Conservation (phyloP, 441 rosid genomes). For the Pelargonium fulgidum region DNA sequence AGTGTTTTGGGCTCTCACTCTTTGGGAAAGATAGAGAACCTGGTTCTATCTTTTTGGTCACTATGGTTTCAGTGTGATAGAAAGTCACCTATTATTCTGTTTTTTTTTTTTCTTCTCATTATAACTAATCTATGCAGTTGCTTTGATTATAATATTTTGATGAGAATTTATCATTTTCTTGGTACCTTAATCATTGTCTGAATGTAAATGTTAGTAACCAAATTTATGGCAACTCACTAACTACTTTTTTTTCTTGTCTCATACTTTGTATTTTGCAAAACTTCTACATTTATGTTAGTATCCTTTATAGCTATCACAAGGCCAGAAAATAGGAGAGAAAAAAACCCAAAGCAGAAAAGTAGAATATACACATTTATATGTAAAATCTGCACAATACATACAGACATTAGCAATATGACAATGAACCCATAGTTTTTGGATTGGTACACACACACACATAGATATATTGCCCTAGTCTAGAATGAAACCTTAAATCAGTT, state of each 20-base stretch:
- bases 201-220: neutral
- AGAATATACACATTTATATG: slow-evolving; percentile 7
- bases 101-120: neutral
- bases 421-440: neutral
- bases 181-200: neutral
- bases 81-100: slow-evolving; percentile 25
- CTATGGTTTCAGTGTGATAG: neutral
- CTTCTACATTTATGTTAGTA: neutral
- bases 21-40: slow-evolving; percentile 28
- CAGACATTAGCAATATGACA: slow-evolving; percentile 8
- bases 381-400: neutral
- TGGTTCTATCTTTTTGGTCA: slow-evolving; percentile 26
- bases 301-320: neutral
- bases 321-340: neutral
- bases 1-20: slow-evolving; percentile 22
- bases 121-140: neutral
- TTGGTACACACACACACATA: neutral
- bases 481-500: slow-evolving; percentile 2
- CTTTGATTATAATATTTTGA: slow-evolving; percentile 6
- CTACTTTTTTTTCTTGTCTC: neutral
- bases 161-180: neutral
- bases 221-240: neutral
- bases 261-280: neutral
- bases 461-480: neutral
- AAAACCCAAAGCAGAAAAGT: neutral